Conservation (phyloP, 345 rosid species). For the Litchi chinensis region DNA sequence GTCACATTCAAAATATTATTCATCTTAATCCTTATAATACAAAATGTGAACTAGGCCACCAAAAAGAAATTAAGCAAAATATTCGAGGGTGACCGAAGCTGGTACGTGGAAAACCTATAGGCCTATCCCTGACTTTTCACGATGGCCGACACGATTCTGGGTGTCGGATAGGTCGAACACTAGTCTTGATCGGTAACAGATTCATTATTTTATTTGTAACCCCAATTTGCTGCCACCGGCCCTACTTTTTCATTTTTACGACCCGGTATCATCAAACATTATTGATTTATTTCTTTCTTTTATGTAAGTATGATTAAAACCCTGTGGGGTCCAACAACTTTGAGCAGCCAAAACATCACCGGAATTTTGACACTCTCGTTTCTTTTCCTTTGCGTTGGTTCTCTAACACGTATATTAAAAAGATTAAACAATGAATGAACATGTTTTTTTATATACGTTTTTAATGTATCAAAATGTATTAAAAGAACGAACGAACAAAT, state of each 20-base stretch:
- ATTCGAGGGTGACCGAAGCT: background rate
- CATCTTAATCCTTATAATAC: background rate
- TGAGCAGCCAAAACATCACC: background rate
- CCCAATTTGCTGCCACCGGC: background rate
- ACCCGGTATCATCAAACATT: background rate
- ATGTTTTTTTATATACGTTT: no score
- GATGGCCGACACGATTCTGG: slow-evolving; percentile 38
- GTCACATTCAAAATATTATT: no score
- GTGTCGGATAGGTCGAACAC: background rate
- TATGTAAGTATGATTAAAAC: no score
- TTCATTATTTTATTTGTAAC: background rate
- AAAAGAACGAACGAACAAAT: no score
- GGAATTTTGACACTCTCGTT: no score
- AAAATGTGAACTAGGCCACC: background rate
- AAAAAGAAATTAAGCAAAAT: background rate
- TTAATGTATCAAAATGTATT: no score
- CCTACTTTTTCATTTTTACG: background rate
- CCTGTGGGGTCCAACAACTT: background rate
- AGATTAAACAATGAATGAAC: no score
- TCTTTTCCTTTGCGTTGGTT: background rate
- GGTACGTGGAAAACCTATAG: background rate
- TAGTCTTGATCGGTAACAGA: background rate
- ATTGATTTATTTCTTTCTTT: no score
- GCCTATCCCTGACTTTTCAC: background rate
- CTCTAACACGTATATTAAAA: no score